Conservation (phyloP, 176 grass and related monocot genomes). For the Bonia amplexicaulis region DNA sequence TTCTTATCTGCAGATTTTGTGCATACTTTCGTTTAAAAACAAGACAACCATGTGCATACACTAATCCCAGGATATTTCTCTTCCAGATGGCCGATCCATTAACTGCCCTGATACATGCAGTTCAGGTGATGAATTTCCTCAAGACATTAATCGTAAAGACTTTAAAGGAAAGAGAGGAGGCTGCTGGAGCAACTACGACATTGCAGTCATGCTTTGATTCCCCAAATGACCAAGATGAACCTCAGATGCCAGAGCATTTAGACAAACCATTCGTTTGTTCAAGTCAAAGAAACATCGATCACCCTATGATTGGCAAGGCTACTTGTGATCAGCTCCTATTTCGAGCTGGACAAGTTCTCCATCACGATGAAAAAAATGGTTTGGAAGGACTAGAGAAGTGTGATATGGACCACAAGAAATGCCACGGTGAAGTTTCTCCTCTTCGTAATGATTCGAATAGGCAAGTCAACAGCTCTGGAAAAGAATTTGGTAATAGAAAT, state of each 20-base stretch:
- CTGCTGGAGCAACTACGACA: background rate
- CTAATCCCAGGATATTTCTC: constrained; percentile 25
- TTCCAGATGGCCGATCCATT: constrained; percentile 95
- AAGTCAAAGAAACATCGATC: constrained; percentile 18
- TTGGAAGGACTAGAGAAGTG: constrained; percentile 25
- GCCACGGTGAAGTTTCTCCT: constrained; percentile 21
- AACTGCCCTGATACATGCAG: constrained; percentile 85
- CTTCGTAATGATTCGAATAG: background rate
- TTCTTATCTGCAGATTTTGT: background rate
- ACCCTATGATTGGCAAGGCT: constrained; percentile 40
- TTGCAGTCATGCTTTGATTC: constrained; percentile 52
- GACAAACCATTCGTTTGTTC: constrained; percentile 4
- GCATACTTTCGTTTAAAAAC: background rate
- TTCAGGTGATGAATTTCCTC: constrained; percentile 98
- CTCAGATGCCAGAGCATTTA: constrained; percentile 23
- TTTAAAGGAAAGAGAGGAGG: constrained; percentile 65
- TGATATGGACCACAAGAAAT: constrained; percentile 33
- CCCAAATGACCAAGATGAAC: constrained; percentile 51
- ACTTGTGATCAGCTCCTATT: constrained; percentile 45
- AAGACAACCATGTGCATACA: background rate
- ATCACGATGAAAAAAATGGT: background rate
- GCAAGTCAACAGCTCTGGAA: constrained; percentile 32
- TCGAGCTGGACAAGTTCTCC: constrained; percentile 21
- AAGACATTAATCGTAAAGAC: constrained; percentile 73
- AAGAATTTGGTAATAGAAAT: constrained; percentile 42